phyloP scores from a whole-genome alignment of 2,329 filamentous ascomycete genomes.

The Hymenoscyphus fraxineus region DNA sequence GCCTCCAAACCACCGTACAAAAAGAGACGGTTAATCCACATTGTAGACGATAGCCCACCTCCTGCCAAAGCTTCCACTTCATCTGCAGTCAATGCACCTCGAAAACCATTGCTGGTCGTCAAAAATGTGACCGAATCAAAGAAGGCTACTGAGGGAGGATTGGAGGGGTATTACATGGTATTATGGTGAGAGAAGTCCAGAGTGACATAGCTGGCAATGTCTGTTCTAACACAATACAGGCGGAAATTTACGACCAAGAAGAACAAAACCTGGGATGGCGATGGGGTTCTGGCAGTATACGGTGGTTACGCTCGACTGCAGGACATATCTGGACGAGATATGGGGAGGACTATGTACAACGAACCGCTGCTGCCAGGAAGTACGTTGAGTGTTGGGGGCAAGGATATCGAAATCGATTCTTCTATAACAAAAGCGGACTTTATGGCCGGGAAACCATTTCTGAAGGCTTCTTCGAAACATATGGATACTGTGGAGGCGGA shows the following conservation, averaged over 20 bases:
- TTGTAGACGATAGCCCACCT: conserved; percentile 25
- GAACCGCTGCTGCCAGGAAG: conserved; percentile 57
- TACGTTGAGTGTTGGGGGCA: conserved; percentile 59
- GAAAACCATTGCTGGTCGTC: conserved; percentile 32
- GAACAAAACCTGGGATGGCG: conserved; percentile 74
- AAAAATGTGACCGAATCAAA: conserved; percentile 26
- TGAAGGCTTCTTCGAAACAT: conserved; percentile 30
- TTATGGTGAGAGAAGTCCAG: conserved; percentile 27
- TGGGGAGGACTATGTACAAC: conserved; percentile 55
- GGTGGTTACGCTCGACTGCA: conserved; percentile 57
- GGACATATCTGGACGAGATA: conserved; percentile 59
- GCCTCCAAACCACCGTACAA: conserved; percentile 24
- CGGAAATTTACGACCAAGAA: conserved; percentile 68
- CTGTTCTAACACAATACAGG: conserved; percentile 38
- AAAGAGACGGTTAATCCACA: conserved; percentile 26
- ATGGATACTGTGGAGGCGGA: conserved; percentile 14
- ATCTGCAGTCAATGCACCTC: conserved; percentile 25
- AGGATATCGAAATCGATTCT: conserved; percentile 65
- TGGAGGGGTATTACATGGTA: conserved; percentile 34
- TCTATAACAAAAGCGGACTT: conserved; percentile 58
- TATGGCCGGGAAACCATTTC: conserved; percentile 45
- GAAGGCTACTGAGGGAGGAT: conserved; percentile 6
- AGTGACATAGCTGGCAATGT: not conserved
- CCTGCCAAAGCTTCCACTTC: conserved; percentile 19
- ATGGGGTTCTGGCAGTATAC: conserved; percentile 58